Evolutionary conservation across 2,329 filamentous ascomycete genomes (phyloP).

Genomic region (Phialophora expanda): DNA sequence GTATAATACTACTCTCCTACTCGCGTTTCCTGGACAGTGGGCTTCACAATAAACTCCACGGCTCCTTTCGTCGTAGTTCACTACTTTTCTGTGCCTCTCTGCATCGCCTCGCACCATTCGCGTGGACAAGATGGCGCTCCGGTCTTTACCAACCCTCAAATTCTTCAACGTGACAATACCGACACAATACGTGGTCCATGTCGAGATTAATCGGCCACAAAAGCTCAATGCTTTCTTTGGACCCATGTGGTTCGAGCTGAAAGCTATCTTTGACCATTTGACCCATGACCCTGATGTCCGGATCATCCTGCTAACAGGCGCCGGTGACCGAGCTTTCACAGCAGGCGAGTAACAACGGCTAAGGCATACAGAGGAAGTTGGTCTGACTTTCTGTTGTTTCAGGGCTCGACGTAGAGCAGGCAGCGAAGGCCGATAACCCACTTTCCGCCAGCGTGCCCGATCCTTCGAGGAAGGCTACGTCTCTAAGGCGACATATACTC

Average conservation of each 20-base stretch:
- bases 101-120: not conserved
- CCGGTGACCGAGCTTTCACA: constrained; percentile 83
- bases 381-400: constrained; percentile 43
- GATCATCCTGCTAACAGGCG: constrained; percentile 77
- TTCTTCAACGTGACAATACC: constrained; percentile 79
- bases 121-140: constrained; percentile 20
- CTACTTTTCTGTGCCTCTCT: not conserved
- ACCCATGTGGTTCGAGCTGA: constrained; percentile 83
- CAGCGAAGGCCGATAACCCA: constrained; percentile 60
- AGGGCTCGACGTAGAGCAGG: constrained; percentile 80
- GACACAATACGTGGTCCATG: constrained; percentile 75
- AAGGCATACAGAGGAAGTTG: not conserved
- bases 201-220: constrained; percentile 84
- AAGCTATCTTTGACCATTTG: constrained; percentile 71
- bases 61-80: not conserved
- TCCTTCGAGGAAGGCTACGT: constrained; percentile 66
- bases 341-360: constrained; percentile 39
- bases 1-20: not conserved
- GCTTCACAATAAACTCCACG: not conserved
- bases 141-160: constrained; percentile 44
- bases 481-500: constrained; percentile 69
- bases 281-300: constrained; percentile 75
- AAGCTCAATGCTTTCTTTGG: constrained; percentile 90
- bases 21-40: not conserved
- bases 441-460: constrained; percentile 54